Conservation (phyloP, 331 rosid species). For the Cydonia oblonga region DNA sequence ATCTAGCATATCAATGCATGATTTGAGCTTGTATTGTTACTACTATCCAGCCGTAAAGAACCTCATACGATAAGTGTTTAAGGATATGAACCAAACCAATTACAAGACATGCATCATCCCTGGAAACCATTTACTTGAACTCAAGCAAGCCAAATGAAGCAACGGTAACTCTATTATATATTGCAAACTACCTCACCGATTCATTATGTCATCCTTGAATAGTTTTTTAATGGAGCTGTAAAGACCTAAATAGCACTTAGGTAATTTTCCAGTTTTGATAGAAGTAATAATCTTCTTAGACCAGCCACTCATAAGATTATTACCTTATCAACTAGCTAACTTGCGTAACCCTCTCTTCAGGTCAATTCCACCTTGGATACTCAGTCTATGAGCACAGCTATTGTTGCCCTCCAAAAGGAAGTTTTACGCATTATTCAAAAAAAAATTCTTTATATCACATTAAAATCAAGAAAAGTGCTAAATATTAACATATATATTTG, state of each 20-base stretch:
- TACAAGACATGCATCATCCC: not conserved
- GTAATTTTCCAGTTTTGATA: not conserved
- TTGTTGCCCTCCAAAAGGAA: not conserved
- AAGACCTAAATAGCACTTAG: not conserved
- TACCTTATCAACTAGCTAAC: not conserved
- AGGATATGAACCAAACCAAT: not conserved
- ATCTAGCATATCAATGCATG: not conserved
- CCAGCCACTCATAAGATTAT: not conserved
- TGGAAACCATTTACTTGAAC: not conserved
- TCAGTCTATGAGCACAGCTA: not conserved
- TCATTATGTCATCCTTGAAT: not conserved
- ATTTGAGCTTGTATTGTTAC: no score
- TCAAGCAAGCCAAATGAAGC: not conserved
- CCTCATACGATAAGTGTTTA: not conserved
- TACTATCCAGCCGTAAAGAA: not conserved
- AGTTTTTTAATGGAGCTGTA: not conserved
- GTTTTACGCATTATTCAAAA: not conserved
- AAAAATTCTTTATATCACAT: not conserved
- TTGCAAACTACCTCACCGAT: not conserved
- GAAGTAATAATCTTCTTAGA: not conserved
- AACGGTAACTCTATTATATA: not conserved
- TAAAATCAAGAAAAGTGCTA: not conserved
- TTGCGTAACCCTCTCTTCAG: not conserved
- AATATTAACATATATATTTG: not conserved
- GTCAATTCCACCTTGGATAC: not conserved